Evolutionary conservation across 352 stramenopile genomes (phyloP).

Genomic region (Phytophthora europaea): DNA sequence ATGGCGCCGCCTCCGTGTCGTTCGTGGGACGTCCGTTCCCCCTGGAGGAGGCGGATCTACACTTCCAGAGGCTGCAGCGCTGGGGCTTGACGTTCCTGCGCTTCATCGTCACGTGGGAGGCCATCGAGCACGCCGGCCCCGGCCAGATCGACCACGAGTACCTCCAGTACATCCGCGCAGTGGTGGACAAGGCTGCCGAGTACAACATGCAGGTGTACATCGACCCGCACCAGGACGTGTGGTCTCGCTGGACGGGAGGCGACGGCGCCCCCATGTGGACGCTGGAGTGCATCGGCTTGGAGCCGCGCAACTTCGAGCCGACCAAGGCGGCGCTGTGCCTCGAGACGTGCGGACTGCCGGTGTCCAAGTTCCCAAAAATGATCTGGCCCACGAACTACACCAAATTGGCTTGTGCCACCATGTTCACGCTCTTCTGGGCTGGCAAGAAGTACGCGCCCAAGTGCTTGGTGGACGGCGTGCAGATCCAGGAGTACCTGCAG

Average conservation of each 20-base stretch:
- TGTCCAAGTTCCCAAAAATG: constrained; percentile 85
- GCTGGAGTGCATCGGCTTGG: constrained; percentile 79
- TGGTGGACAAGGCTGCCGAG: constrained; percentile 67
- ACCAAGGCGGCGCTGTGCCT: constrained; percentile 82
- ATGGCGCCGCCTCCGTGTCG: constrained; percentile 56
- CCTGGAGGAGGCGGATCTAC: constrained; percentile 76
- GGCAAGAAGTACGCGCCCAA: constrained; percentile 74
- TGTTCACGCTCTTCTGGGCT: constrained; percentile 93
- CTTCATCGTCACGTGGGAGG: constrained; percentile 92
- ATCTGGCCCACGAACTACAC: constrained; percentile 93
- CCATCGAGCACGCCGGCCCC: constrained; percentile 87
- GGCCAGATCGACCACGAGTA: constrained; percentile 88
- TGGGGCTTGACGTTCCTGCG: constrained; percentile 88
- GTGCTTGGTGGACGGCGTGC: constrained; percentile 72
- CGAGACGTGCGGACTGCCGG: constrained; percentile 55
- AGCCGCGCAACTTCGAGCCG: constrained; percentile 72
- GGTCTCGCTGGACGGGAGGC: constrained; percentile 84
- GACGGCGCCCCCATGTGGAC: constrained; percentile 92
- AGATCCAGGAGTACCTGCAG: constrained; percentile 90
- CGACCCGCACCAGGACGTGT: constrained; percentile 94
- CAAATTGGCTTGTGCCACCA: constrained; percentile 87
- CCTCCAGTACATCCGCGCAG: constrained; percentile 72
- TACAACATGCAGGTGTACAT: constrained; percentile 87
- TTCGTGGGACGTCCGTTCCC: constrained; percentile 87
- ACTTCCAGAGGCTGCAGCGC: constrained; percentile 75